phyloP scores from a whole-genome alignment of 176 grass and related monocot species.

The Luzula sylvatica region DNA sequence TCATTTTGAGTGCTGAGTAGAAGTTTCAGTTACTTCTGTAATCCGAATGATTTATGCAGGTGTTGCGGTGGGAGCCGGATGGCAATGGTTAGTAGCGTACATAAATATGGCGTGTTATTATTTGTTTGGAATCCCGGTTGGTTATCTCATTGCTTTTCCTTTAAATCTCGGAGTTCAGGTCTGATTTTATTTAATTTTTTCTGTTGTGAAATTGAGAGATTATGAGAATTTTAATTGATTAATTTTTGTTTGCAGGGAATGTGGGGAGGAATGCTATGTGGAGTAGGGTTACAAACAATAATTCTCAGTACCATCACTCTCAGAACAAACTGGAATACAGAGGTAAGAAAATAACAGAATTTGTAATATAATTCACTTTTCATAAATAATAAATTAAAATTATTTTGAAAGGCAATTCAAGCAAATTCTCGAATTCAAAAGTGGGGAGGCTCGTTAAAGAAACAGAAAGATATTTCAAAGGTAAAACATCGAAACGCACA shows the following conservation, averaged over 20 bases:
- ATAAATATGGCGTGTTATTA: conserved; percentile 80
- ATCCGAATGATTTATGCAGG: conserved; percentile 20
- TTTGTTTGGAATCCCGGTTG: conserved; percentile 54
- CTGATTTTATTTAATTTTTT: background rate
- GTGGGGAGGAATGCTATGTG: conserved; percentile 81
- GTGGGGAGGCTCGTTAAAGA: conserved; percentile 47
- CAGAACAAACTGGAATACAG: conserved; percentile 57
- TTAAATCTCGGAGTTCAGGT: conserved; percentile 44
- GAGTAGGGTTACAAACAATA: conserved; percentile 60
- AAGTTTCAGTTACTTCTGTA: too few relatives aligned
- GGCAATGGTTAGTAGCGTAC: conserved; percentile 80
- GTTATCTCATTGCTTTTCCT: conserved; percentile 45
- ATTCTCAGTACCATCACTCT: conserved; percentile 45
- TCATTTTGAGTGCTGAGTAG: too few relatives aligned
- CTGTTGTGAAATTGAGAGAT: background rate
- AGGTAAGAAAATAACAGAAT: conserved; percentile 22
- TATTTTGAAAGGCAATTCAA: conserved; percentile 31
- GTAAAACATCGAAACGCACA: background rate
- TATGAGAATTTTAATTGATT: background rate
- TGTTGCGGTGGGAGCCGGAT: conserved; percentile 86
- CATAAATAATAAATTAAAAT: too few relatives aligned
- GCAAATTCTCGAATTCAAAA: conserved; percentile 42
- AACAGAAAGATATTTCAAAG: background rate
- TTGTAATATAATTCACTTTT: too few relatives aligned
- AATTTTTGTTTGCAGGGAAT: conserved; percentile 31